These are phyloP conservation scores for Huntiella abstrusa DNA, from an alignment of 2,329 filamentous ascomycete genomes.

Conservation along the genomic window DNA sequence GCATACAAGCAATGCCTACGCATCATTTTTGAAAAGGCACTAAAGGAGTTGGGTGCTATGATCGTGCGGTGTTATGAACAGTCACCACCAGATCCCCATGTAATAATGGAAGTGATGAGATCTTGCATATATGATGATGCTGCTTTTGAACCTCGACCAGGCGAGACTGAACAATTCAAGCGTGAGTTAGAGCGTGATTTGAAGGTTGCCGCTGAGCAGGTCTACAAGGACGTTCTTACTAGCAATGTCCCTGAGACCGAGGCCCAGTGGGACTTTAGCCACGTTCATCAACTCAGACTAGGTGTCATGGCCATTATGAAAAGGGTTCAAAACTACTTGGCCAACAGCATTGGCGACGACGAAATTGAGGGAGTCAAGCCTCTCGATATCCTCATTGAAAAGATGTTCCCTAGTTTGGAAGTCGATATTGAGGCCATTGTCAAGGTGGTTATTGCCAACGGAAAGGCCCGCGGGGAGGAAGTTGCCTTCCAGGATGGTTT, in stretches of 20 bases:
- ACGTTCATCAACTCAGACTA: constrained; percentile 78
- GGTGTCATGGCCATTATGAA: constrained; percentile 70
- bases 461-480: constrained; percentile 50
- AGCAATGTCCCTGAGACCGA: constrained; percentile 62
- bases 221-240: constrained; percentile 62
- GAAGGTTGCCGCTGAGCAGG: constrained; percentile 22
- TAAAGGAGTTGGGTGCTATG: constrained; percentile 75
- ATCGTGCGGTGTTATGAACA: constrained; percentile 74
- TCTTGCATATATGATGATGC: constrained; percentile 66
- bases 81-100: constrained; percentile 67
- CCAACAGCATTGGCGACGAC: constrained; percentile 36
- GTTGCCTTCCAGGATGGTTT: constrained; percentile 85
- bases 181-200: constrained; percentile 6
- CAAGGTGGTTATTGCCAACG: constrained; percentile 55
- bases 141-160: constrained; percentile 49
- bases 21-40: constrained; percentile 58
- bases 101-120: constrained; percentile 62
- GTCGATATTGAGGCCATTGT: constrained; percentile 76
- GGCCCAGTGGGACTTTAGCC: constrained; percentile 74
- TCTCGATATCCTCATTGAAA: constrained; percentile 54
- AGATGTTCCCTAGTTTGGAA: constrained; percentile 77
- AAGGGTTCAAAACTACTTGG: constrained; percentile 82
- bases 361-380: constrained; percentile 61
- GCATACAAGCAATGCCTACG: constrained; percentile 58
- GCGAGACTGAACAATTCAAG: constrained; percentile 36